Conservation (phyloP, 1,284 basidiomycete species). For the Lignosus rhinocerotis region DNA sequence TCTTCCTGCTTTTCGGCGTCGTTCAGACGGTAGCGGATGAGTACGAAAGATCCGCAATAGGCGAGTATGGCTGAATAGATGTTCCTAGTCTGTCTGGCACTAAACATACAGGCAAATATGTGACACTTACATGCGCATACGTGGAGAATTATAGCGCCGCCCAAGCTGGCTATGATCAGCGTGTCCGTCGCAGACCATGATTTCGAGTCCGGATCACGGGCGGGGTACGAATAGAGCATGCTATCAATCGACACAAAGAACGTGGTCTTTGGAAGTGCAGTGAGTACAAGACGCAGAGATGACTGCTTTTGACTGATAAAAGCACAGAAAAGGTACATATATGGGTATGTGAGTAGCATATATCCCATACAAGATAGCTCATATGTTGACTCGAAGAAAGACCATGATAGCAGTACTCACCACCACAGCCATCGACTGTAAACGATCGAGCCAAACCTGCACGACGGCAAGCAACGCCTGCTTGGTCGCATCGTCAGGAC, state of each 20-base stretch:
- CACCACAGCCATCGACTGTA: conserved; percentile 33
- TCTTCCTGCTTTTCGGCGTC: conserved; percentile 29
- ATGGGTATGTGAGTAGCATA: not conserved
- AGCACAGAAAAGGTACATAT: not conserved
- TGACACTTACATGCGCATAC: conserved; percentile 34
- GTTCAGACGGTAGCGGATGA: conserved; percentile 34
- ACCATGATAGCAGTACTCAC: conserved; percentile 21
- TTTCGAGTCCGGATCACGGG: conserved; percentile 11
- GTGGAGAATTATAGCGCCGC: conserved; percentile 40
- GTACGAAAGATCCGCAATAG: conserved; percentile 36
- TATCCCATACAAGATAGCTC: not conserved
- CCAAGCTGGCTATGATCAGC: conserved; percentile 32
- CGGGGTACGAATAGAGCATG: conserved; percentile 32
- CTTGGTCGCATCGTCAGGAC: conserved; percentile 29
- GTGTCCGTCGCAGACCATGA: conserved; percentile 22
- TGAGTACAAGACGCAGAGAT: too few species aligned
- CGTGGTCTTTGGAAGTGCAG: conserved; percentile 30
- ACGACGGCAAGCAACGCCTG: conserved; percentile 30
- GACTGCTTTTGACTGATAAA: not conserved
- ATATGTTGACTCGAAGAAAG: not conserved
- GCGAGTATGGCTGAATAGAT: conserved; percentile 30
- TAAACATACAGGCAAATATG: not conserved
- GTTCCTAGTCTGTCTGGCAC: too few species aligned
- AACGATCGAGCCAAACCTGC: conserved; percentile 33
- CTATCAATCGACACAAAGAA: conserved; percentile 42